Base-by-base conservation (phyloP, 345 rosid species). In the Heritiera fomes region DNA sequence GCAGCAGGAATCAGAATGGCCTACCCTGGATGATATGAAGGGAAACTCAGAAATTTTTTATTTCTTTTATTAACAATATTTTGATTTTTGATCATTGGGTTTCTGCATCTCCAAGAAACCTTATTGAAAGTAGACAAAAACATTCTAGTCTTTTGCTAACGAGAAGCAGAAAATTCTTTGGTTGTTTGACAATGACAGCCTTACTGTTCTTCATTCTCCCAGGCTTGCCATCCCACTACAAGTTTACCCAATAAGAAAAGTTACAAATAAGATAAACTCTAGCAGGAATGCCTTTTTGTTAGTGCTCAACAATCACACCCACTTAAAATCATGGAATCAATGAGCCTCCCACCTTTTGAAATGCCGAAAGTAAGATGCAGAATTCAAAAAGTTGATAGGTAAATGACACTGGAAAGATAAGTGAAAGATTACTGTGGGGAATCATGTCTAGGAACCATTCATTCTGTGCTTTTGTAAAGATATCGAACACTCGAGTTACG, bases 231-330 rank as follows among this genome's bases (percentile, higher is more conserved):
- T 52, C 18, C 83, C 87, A 80, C 86, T 69, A 70, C 20, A 49
- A 10, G 38, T 40, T 38, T 52, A 13, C 47, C 73, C 59, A 30
- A 65, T 11, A 61, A 68, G 34, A 71, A 69, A 80, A 73, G 78
- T 41, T 60, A 63, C 32, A 65, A 53, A n/a, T 4, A 38, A 43
- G 40, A 28, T 32, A 53, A 56, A 38, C 23, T 6, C 38, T 3
- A 9, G 12, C 47, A 13, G 34, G 70, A 9, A 3, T 50, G 13
- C 43, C 73, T 76, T 83, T 82, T 75, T 56, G 8, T 68, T n/a
- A 70, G 86, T 85, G 84, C 86, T 82, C 69, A 77, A 49, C 74
- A 70, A 49, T 76, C 82, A 34, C 67, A 73, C 75, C 78, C 75
- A 66, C 55, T 47, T 40, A 46, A 74, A 79, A 79, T 65, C 72